Base-by-base conservation (phyloP, 805 yeast species). In the Suhomyces faveliae region DNA sequence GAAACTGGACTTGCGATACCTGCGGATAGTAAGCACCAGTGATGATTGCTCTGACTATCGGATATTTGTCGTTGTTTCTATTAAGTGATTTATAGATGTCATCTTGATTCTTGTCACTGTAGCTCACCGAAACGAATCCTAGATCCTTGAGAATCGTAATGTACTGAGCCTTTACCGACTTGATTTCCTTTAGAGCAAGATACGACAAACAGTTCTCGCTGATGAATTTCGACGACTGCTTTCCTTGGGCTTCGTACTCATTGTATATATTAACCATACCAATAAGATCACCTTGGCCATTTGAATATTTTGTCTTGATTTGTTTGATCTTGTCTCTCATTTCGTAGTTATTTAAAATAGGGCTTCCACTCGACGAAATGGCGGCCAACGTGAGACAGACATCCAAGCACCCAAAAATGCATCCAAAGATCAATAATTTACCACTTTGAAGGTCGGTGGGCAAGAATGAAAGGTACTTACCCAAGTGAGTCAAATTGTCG, bases 381-480 rank as follows among this genome's bases (percentile, higher is more conserved):
- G 96, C 81, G 0, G 96, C 92, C n/a, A 89, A 68, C 0, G 94
- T 81, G n/a, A 90, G 71, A 49, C 91, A 85, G 15, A 78, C 68
- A 21, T 88, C 91, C 6, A 91, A 67, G 58, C 94, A 85, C 0
- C 94, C 94, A 63, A 92, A 88, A 4, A 91, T 77, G 38, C 92
- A 81, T 0, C 96, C 90, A 51, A 83, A 79, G 13, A 91, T 81
- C 29, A 92, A 68, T 45, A 91, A 66, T 58, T 92, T 92, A 7
- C 96, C 97, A 42, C 89, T 85, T 51, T 81, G 84, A 39, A 92
- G 78, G 62, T 92, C 98, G 1, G 87, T 83, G 1, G 99, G 99
- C 50, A 92, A 71, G 59, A 85, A 72, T 0, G 97, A 85, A 29
- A 92, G 72, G 57, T 85, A 89, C 38, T 72, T 77, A 17, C 99